Base-by-base conservation (phyloP, 169 alveolate genomes). In the Plasmodium coatneyi region DNA sequence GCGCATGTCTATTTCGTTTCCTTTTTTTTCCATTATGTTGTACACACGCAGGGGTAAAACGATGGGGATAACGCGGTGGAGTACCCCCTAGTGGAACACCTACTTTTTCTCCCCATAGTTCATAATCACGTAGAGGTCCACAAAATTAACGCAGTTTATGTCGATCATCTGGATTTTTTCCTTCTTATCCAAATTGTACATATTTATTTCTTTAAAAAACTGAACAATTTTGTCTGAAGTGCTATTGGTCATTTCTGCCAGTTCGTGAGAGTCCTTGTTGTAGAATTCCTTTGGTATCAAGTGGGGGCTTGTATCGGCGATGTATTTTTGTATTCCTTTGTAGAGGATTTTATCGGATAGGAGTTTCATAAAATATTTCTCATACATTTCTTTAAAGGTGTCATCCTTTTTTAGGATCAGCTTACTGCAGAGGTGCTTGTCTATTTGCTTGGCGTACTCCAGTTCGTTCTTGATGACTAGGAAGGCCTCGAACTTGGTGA, bases 41-140 rank as follows among this genome's bases (percentile, higher is more conserved):
- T n/a, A 28, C 41, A 66, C 36, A 66, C 14, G 36, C n/a, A 19
- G 5, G 30, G 28, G 39, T 66, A 28, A 66, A 25, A 0, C 36
- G n/a, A 10, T 80, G 32, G 25, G 46, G 66, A 6, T 6, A 19
- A 0, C 39, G 14, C 1, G 28, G 3, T n/a, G 60, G 30, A 56
- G 79, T 80, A 32, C 41, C 30, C 32, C 28, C 41, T 56, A 5
- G 6, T 54, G 25, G 5, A 16, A 16, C 56, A 28, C 78, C 25
- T 90, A 90, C 95, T 90, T 90, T 28, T 90, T 90, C 22, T 90
- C 95, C 22, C 70, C 92, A 39, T 90, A 90, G 76, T 90, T 80
- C 92, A 90, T 16, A 80, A 90, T 90, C 1, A 90, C 95, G 36
- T 90, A 90, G n/a, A 90, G 80, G 32, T 90, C 95, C 32, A 90